phyloP scores from a whole-genome alignment of 768 basidiomycete species.

The Tulasnella sp. region DNA sequence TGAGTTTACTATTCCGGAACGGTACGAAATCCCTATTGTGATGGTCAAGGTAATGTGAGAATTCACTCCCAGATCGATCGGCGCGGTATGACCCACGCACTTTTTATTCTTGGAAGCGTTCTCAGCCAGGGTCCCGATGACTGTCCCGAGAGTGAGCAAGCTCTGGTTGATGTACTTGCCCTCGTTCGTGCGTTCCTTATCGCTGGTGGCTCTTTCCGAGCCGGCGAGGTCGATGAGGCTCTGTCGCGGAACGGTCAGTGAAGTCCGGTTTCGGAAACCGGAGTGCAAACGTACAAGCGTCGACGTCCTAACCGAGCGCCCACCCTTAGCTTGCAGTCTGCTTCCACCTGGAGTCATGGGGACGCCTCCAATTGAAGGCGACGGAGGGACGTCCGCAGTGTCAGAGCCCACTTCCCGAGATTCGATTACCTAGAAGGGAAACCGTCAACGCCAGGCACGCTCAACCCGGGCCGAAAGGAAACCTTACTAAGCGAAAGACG shows the following conservation, averaged over 20 bases:
- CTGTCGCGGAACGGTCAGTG: constrained; percentile 46
- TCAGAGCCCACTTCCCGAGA: constrained; percentile 65
- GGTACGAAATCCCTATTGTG: constrained; percentile 81
- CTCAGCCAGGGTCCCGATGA: constrained; percentile 90
- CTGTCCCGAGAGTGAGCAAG: constrained; percentile 87
- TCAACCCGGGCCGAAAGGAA: too few relatives aligned
- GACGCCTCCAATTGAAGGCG: constrained; percentile 21
- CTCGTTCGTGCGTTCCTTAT: constrained; percentile 94
- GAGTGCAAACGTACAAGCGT: constrained; percentile 57
- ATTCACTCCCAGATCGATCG: too few relatives aligned
- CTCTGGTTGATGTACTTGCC: constrained; percentile 95
- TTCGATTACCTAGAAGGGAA: constrained; percentile 59
- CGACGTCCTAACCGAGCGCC: constrained; percentile 75
- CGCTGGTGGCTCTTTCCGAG: constrained; percentile 93
- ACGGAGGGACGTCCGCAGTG: background rate
- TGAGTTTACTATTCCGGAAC: constrained; percentile 93
- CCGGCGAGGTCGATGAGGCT: constrained; percentile 96
- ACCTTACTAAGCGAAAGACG: constrained; percentile 81
- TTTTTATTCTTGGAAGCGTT: constrained; percentile 74
- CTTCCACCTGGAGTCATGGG: constrained; percentile 63
- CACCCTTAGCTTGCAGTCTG: constrained; percentile 73
- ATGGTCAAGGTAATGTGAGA: background rate
- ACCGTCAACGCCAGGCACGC: constrained; percentile 17
- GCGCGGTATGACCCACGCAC: constrained; percentile 45
- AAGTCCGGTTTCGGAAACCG: constrained; percentile 14